Evolutionary conservation across 139 green algal genomes (phyloP), one percentile per base, ranked within the genome.

Genomic region (Chlorella vulgaris): DNA sequence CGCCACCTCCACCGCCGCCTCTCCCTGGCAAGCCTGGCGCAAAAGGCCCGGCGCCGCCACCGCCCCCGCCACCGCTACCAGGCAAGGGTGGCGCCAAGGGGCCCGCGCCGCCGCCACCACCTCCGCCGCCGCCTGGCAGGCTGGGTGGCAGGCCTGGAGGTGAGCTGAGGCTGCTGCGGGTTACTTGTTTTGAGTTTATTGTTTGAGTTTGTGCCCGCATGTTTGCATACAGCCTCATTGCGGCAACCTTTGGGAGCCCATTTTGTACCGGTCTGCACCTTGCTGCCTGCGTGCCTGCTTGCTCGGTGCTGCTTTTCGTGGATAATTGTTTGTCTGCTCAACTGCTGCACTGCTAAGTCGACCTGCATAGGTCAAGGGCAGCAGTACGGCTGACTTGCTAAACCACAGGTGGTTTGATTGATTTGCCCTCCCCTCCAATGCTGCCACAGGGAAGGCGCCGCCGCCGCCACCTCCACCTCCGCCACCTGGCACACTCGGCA

Each of bases 61-160:
- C 87, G 58, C 86, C 88, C 6, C 86, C 90, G 7, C 89, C 89
- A 26, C 83, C 85, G 24, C 81, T 83, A 26, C 74, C 78, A 15
- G 47, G 55, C 55, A 65, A 65, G 55, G 53, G 38, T 15, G 53
- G 22, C 65, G 24, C 15, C 31, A 65, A 71, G 24, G 58, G 42
- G 7, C 35, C 50, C 38, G 43, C 24, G 5, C 74, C 70, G 13
- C n/a, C 66, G 26, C 67, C 67, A 43, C 50, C 28, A 5, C 68
- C 58, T 18, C 66, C n/a, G 13, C 40, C 63, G 19, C 42, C 36
- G 33, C 35, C n/a, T n/a, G 69, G 24, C 18, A 47, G 63, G 29
- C 28, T 36, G n/a, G 62, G 62, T 29, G 62, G 62, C 21, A 65
- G n/a, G 21, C 55, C 55, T 5, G 55, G 55, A 28, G 55, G 55